A percentile compares a stretch with the other conserved stretches of the same genome.
Evolutionary conservation across 495 filamentous ascomycete genomes (phyloP).

Genomic region (Xylaria castorea): DNA sequence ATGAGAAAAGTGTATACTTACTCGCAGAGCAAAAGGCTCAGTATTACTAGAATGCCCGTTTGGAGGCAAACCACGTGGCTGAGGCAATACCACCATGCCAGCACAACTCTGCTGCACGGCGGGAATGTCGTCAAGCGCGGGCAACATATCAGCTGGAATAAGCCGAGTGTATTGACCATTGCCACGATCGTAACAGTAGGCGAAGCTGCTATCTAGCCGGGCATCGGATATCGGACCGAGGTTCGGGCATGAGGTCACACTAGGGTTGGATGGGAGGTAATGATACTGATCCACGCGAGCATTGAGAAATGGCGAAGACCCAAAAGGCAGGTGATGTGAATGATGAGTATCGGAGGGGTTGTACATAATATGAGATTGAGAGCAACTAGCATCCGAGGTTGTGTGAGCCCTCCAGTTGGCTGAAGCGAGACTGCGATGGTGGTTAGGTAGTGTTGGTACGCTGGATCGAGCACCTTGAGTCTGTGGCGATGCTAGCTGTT

Average conservation of each 20-base stretch:
- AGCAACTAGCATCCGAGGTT: constrained; percentile 16
- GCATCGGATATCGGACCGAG: constrained; percentile 20
- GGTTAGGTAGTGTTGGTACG: constrained; percentile 20
- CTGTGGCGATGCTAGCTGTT: constrained; percentile 7
- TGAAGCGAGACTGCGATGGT: constrained; percentile 33
- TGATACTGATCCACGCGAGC: constrained; percentile 32
- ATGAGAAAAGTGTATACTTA: constrained; percentile 30
- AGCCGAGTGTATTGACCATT: constrained; percentile 67
- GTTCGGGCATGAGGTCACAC: constrained; percentile 19
- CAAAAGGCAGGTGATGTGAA: constrained; percentile 11
- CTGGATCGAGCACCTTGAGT: constrained; percentile 25
- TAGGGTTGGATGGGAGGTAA: neutral
- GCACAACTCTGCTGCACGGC: constrained; percentile 36
- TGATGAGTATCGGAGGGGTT: constrained; percentile 28
- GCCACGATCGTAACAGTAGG: constrained; percentile 63
- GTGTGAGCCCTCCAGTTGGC: constrained; percentile 39
- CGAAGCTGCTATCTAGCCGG: constrained; percentile 36
- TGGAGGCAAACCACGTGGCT: constrained; percentile 44
- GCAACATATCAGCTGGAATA: constrained; percentile 70
- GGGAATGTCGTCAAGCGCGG: constrained; percentile 47
- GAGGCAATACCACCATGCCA: constrained; percentile 51
- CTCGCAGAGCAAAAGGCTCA: constrained; percentile 36
- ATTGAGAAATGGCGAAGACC: constrained; percentile 14
- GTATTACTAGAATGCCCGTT: constrained; percentile 46
- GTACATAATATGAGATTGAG: constrained; percentile 25